phyloP scores from a whole-genome alignment of 768 basidiomycete genomes.

The Rhodotorula paludigena region DNA sequence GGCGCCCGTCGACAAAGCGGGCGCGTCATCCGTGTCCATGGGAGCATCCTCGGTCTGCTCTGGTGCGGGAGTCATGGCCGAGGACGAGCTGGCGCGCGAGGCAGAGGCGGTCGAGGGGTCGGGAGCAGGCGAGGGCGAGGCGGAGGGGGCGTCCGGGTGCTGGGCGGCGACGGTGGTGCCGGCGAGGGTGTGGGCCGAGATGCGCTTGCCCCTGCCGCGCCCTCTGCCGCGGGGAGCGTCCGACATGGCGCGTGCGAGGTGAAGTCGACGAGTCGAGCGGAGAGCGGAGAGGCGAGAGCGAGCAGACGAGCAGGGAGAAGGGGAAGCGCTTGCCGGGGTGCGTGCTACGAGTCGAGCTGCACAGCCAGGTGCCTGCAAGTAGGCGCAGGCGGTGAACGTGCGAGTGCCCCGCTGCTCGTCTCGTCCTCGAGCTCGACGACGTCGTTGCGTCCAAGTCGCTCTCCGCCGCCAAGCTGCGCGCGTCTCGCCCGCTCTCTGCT shows the following conservation, averaged over 20 bases:
- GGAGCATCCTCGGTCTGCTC: slow-evolving; percentile 2
- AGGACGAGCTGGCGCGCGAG: not conserved
- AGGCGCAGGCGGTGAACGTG: too few relatives aligned
- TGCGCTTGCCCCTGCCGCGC: slow-evolving; percentile 21
- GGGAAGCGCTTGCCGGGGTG: too few relatives aligned
- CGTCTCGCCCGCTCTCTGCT: too few relatives aligned
- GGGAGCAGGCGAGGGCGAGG: slow-evolving; percentile 16
- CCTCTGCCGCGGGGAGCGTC: slow-evolving; percentile 25
- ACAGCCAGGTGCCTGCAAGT: too few relatives aligned
- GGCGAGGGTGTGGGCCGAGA: not conserved
- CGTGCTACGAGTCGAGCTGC: too few relatives aligned
- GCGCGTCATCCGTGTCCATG: not conserved
- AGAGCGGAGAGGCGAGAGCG: not conserved
- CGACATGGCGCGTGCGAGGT: slow-evolving; percentile 6
- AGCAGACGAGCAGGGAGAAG: not conserved
- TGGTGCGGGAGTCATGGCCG: slow-evolving; percentile 7
- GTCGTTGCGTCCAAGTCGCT: too few relatives aligned
- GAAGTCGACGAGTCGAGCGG: not conserved
- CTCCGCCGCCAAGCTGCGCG: too few relatives aligned
- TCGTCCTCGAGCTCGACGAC: not conserved
- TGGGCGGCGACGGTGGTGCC: not conserved
- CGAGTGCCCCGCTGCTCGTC: too few relatives aligned
- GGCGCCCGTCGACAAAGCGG: not conserved
- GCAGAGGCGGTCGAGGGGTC: not conserved
- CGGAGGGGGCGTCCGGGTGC: not conserved